Base-by-base conservation (phyloP, 2,329 filamentous ascomycete species). In the Trichophyton schoenleinii region DNA sequence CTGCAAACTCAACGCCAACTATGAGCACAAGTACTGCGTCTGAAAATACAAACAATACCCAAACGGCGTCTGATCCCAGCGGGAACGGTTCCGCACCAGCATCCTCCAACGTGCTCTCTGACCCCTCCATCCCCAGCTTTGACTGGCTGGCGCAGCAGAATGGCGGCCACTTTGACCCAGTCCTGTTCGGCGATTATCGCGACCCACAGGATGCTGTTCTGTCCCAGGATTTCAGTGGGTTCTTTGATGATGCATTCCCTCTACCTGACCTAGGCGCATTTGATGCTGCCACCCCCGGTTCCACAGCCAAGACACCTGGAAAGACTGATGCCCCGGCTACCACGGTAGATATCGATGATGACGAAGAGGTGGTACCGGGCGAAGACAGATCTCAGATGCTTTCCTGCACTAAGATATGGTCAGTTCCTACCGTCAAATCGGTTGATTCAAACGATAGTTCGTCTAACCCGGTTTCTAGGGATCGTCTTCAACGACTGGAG, bases 321-420 rank as follows among this genome's bases (percentile, higher is more conserved):
- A 88, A 87, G 77, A 85, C 85, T 68, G 87, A 88, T 66, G 83
- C 89, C 71, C 89, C 95, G 64, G 91, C 95, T 69, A 85, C 63
- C 58, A 71, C 83, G 15, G 78, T 85, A 63, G 86, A 89, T 72
- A 83, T 89, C 61, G 79, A 83, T 3, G 81, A 86, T 7, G 81
- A 86, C 8, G 87, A 92, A 6, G 87, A 92, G 6, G 87, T 85
- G 64, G 82, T 84, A 15, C 83, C 83, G 8, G 81, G 78, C 8
- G 81, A 82, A 62, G 79, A 84, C 64, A 78, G 80, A 60, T 79
- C 82, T 36, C 79, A 87, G 66, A 81, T 89, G 70, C 80, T 96
- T 68, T 90, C 83, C 63, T 96, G 91, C 76, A 91, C 88, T 68
- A 91, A 94, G 72, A 91, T 97, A 59, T 97, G 92, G 92, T 96